A percentile compares a stretch with the other conserved stretches of the same genome.
phyloP scores from a whole-genome alignment of 1,139 yeast genomes.

The Blastobotrys aristatus region DNA sequence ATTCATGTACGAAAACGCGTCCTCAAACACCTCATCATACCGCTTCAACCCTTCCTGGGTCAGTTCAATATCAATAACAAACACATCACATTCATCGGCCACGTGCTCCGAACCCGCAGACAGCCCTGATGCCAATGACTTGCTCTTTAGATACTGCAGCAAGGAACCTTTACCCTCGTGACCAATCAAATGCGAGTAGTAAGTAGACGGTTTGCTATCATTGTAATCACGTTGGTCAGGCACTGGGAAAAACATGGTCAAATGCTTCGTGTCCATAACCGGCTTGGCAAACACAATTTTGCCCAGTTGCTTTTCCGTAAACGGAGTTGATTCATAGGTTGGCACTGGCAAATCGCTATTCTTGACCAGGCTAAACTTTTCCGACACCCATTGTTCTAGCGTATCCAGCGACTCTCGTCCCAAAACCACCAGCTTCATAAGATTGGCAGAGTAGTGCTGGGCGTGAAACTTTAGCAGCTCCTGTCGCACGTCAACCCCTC shows the following conservation, averaged over 20 bases:
- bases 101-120: constrained; percentile 70
- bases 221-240: constrained; percentile 68
- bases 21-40: constrained; percentile 55
- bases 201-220: constrained; percentile 64
- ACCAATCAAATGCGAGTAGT: constrained; percentile 77
- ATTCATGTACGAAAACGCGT: constrained; percentile 66
- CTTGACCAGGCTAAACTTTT: constrained; percentile 59
- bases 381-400: constrained; percentile 63
- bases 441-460: constrained; percentile 59
- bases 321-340: constrained; percentile 42
- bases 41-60: constrained; percentile 65
- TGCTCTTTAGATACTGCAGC: constrained; percentile 57
- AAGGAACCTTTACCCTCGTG: constrained; percentile 90
- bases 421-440: constrained; percentile 81
- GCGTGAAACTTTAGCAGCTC: constrained; percentile 57
- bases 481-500: constrained; percentile 61
- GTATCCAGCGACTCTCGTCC: constrained; percentile 77
- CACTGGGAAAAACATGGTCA: constrained; percentile 64
- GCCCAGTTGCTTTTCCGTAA: constrained; percentile 45
- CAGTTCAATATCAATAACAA: constrained; percentile 65
- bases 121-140: constrained; percentile 76
- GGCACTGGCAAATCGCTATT: constrained; percentile 53
- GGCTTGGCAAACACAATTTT: constrained; percentile 67
- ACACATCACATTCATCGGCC: constrained; percentile 63
- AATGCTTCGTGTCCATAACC: constrained; percentile 67